Evolutionary conservation across 306 rosid species (phyloP), one percentile per base, ranked within the genome.

Genomic region (Crataegus laevigata): DNA sequence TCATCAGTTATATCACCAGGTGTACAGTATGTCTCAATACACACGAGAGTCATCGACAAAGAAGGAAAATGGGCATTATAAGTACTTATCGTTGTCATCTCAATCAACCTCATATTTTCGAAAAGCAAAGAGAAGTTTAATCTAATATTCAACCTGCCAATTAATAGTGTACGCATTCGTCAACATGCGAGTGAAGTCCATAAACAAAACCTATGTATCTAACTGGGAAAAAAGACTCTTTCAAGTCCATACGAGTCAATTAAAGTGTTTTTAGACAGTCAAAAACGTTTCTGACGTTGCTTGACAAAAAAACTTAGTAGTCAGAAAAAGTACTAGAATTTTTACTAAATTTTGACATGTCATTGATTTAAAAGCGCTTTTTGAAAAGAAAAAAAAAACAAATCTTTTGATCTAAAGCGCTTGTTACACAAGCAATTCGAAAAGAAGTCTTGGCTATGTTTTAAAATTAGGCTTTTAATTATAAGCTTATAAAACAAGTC

Each of bases 71-170:
- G 36, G 63, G 21, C 76, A 54, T 24, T 38, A 22, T 21, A 61
- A 45, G 15, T 55, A 55, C 64, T 72, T 66, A 28, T 79, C 40
- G 15, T 25, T 72, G 78, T 72, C 82, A 55, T 54, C 60, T 79
- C 82, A 71, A 43, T 79, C 82, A 57, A 65, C 52, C 43, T 65
- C 74, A 38, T n/a, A 54, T 54, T 72, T 47, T 15, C 21, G 18
- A 47, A 47, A 47, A 15, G 54, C 8, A 47, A 47, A 47, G 21
- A 47, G 54, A 47, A 47, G 21, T 47, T 47, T 15, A 47, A 47
- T 47, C 54, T 47, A n/a, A n/a, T n/a, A 47, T 47, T 47, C 54
- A 15, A 15, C 21, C 8, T 15, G 54, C 54, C 21, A 47, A 47
- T 47, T 47, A 47, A 8, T 47, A 47, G 54, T 47, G 21, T 5